Evolutionary conservation across 2,329 filamentous ascomycete genomes (phyloP).

Genomic region (Cucurbitaria berberidis): DNA sequence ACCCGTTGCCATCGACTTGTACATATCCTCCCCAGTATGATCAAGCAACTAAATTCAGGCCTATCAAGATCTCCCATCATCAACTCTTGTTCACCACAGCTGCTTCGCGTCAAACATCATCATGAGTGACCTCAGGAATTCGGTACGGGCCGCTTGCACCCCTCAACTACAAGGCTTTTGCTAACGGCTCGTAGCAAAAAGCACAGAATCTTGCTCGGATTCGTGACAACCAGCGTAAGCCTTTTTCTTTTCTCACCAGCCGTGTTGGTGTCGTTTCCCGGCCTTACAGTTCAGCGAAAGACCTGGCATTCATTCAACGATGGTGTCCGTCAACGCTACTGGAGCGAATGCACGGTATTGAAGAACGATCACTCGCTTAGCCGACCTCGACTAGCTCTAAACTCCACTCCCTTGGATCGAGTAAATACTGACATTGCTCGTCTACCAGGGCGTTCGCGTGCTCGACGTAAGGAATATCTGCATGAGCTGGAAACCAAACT

Average conservation of each 20-base stretch:
- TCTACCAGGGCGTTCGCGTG: slow-evolving; percentile 67
- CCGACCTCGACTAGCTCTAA: not conserved
- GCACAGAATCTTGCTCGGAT: slow-evolving; percentile 63
- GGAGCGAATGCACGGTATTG: not conserved
- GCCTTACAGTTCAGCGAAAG: no score
- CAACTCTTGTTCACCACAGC: slow-evolving; percentile 11
- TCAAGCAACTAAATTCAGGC: slow-evolving; percentile 16
- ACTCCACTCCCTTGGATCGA: not conserved
- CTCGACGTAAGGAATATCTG: slow-evolving; percentile 75
- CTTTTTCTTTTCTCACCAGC: not conserved
- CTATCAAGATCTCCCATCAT: slow-evolving; percentile 18
- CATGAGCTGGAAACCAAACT: slow-evolving; percentile 71
- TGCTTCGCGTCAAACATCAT: slow-evolving; percentile 16
- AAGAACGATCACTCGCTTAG: not conserved
- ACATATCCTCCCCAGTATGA: slow-evolving; percentile 29
- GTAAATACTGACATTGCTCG: slow-evolving; percentile 8
- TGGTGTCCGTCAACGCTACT: not conserved
- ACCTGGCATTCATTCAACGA: no score
- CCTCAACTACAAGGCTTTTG: not conserved
- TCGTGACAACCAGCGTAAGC: slow-evolving; percentile 71
- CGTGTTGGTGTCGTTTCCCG: slow-evolving; percentile 2
- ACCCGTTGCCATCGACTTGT: slow-evolving; percentile 27
- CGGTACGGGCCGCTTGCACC: slow-evolving; percentile 18
- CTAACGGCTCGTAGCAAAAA: slow-evolving; percentile 32
- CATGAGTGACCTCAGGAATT: slow-evolving; percentile 38